Conservation (phyloP, 208 protist genomes). For the Acanthamoeba royreba region DNA sequence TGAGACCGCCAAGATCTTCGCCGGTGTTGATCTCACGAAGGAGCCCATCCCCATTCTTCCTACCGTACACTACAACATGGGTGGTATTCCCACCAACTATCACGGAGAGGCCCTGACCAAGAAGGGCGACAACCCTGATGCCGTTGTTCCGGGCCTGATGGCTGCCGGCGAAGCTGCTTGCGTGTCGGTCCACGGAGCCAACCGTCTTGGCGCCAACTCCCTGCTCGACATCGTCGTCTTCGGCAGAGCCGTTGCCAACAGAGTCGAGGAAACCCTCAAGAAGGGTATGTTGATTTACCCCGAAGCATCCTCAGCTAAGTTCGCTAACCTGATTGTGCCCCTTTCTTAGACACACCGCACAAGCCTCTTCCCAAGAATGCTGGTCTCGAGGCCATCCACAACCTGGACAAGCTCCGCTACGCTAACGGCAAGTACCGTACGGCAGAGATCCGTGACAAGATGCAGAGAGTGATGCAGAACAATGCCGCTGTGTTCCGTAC, state of each 20-base stretch:
- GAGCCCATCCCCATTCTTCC: conserved; percentile 98
- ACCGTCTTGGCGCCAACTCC: conserved; percentile 98
- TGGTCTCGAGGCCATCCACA: conserved; percentile 92
- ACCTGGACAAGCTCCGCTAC: conserved; percentile 93
- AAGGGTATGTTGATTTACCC: conserved; percentile 73
- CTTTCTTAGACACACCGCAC: conserved; percentile 67
- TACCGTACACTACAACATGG: conserved; percentile 99
- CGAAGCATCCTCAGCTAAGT: not conserved
- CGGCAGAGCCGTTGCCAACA: conserved; percentile 94
- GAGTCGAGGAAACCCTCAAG: conserved; percentile 90
- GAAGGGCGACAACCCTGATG: conserved; percentile 85
- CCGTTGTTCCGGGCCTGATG: conserved; percentile 94
- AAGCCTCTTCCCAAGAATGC: conserved; percentile 83
- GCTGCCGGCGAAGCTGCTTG: conserved; percentile 95
- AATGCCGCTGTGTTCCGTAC: conserved; percentile 95
- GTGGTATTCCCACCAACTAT: conserved; percentile 87
- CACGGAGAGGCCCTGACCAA: conserved; percentile 78
- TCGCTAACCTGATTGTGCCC: not conserved
- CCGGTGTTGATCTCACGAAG: conserved; percentile 98
- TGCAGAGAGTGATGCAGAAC: conserved; percentile 97
- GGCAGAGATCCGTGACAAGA: conserved; percentile 92
- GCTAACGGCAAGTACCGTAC: conserved; percentile 89
- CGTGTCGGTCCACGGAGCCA: conserved; percentile 98
- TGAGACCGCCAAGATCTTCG: conserved; percentile 98
- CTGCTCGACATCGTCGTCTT: conserved; percentile 99